phyloP scores from a whole-genome alignment of 2,329 filamentous ascomycete genomes.

The Chaetomiaceae sp. region DNA sequence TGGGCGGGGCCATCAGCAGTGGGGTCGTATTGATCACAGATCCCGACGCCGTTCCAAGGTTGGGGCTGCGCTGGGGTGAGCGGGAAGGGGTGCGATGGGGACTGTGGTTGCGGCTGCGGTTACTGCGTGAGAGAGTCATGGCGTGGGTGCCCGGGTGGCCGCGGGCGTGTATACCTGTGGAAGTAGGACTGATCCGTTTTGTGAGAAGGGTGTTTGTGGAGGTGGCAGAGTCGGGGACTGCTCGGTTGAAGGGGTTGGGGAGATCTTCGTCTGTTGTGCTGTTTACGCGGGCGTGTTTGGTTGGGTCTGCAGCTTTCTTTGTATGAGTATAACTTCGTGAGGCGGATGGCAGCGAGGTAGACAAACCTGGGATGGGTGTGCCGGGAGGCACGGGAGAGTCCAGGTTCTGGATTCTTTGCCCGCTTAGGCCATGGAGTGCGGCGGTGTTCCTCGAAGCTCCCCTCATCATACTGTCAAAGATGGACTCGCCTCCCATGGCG shows the following conservation, averaged over 20 bases:
- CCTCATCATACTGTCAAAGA: conserved; percentile 40
- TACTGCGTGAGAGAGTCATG: conserved; percentile 28
- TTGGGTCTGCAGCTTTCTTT: conserved; percentile 29
- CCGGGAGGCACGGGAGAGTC: conserved; percentile 49
- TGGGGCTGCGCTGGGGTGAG: conserved; percentile 31
- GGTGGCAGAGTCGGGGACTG: conserved; percentile 30
- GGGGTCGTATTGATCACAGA: conserved; percentile 33
- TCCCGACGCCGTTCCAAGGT: not conserved
- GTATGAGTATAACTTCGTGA: conserved; percentile 11
- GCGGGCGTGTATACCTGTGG: conserved; percentile 28
- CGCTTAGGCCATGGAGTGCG: conserved; percentile 36
- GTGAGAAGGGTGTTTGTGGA: conserved; percentile 30
- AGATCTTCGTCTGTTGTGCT: conserved; percentile 32
- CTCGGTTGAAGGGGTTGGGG: conserved; percentile 25
- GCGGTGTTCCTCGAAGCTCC: conserved; percentile 33
- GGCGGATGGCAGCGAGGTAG: conserved; percentile 9
- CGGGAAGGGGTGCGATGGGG: conserved; percentile 28
- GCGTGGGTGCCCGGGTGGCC: conserved; percentile 18
- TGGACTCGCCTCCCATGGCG: conserved; percentile 67
- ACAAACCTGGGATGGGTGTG: conserved; percentile 45
- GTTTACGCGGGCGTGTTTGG: conserved; percentile 32
- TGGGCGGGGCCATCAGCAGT: conserved; percentile 49
- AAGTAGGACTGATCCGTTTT: not conserved
- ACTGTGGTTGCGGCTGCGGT: conserved; percentile 25
- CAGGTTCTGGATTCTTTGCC: conserved; percentile 50